These are phyloP conservation scores for Cladobotryum mycophilum DNA, from an alignment of 2,329 filamentous ascomycete species.

Conservation along the genomic window DNA sequence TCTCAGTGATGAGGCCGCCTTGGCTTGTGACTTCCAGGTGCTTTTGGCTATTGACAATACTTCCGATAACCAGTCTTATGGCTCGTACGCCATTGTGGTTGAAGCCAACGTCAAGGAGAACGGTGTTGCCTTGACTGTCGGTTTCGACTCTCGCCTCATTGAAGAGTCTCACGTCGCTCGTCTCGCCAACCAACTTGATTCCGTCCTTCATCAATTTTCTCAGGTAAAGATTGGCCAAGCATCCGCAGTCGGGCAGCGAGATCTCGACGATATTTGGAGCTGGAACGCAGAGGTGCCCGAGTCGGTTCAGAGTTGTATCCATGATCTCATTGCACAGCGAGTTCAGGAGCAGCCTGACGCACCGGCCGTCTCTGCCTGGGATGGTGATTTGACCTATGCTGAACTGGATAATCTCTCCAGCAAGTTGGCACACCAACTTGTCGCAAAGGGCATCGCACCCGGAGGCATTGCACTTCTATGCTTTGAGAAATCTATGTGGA, in stretches of 20 bases:
- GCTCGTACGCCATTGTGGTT: too few species aligned
- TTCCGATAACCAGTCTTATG: background rate
- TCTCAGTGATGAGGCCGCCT: too few species aligned
- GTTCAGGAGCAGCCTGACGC: background rate
- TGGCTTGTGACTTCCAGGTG: too few species aligned
- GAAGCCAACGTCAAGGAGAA: too few species aligned
- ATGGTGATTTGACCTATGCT: conserved; percentile 4
- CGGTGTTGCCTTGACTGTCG: too few species aligned
- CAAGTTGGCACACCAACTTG: conserved; percentile 3
- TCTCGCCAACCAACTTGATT: too few species aligned
- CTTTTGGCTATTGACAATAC: too few species aligned
- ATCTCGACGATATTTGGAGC: background rate
- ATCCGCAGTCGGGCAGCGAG: background rate
- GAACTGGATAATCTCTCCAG: conserved; percentile 5
- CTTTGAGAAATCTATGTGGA: conserved; percentile 7
- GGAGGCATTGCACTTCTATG: conserved; percentile 3
- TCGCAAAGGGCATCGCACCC: background rate
- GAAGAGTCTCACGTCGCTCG: too few species aligned
- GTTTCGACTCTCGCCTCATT: too few species aligned
- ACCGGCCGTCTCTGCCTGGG: conserved; percentile 10
- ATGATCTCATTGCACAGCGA: conserved; percentile 9
- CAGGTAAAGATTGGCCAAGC: too few species aligned
- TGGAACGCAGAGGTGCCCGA: conserved; percentile 5
- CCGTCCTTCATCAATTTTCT: too few species aligned
- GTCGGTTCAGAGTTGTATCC: conserved; percentile 16